phyloP scores from a whole-genome alignment of 2,329 filamentous ascomycete genomes.

The Westerdykella ornata region DNA sequence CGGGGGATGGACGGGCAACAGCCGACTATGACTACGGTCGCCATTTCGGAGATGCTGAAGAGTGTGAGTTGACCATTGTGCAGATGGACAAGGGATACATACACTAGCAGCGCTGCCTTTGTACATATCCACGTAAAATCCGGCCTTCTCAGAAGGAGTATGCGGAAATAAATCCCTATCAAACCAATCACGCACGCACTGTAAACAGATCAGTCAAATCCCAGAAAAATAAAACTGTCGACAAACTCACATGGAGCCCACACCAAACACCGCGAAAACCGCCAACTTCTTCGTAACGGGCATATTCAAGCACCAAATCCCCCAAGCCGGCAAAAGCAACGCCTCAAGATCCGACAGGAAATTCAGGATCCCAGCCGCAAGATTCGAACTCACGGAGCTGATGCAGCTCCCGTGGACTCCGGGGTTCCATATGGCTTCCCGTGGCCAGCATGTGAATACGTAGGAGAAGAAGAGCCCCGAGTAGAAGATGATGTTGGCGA shows the following conservation, averaged over 20 bases:
- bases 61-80: too few relatives aligned
- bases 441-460: slow-evolving; percentile 18
- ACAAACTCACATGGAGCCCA: slow-evolving; percentile 5
- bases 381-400: neutral
- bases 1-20: slow-evolving; percentile 3
- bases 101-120: slow-evolving; percentile 4
- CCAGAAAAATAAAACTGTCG: neutral
- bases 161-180: slow-evolving; percentile 6
- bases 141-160: slow-evolving; percentile 1
- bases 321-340: slow-evolving; percentile 10
- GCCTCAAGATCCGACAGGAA: slow-evolving; percentile 11
- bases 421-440: slow-evolving; percentile 17
- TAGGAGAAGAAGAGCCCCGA: slow-evolving; percentile 12
- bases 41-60: slow-evolving; percentile 2
- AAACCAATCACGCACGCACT: slow-evolving; percentile 6
- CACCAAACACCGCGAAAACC: slow-evolving; percentile 12
- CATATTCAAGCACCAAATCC: slow-evolving; percentile 9
- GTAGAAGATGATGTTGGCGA: slow-evolving; percentile 14
- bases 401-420: slow-evolving; percentile 13
- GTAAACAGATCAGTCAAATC: neutral
- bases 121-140: slow-evolving; percentile 5
- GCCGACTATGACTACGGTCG: slow-evolving; percentile 4
- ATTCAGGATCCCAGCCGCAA: slow-evolving; percentile 7
- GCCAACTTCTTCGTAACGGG: slow-evolving; percentile 8
- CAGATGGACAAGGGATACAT: too few relatives aligned